phyloP scores from a whole-genome alignment of 1,284 basidiomycete genomes.

The Neolentinus lepideus region DNA sequence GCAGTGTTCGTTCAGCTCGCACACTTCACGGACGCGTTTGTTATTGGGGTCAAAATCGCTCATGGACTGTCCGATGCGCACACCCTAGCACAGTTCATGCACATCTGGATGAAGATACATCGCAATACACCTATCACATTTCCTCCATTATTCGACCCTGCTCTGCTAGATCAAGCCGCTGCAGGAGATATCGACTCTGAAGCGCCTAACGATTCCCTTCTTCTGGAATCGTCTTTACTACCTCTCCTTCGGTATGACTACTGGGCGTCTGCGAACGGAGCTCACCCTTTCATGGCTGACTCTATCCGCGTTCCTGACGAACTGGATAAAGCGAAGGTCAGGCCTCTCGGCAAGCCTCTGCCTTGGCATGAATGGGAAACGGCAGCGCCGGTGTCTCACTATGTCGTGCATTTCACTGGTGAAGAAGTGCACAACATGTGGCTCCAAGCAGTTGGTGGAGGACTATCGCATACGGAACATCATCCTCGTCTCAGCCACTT shows the following conservation, averaged over 20 bases:
- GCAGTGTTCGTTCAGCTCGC: constrained; percentile 30
- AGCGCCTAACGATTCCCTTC: constrained; percentile 16
- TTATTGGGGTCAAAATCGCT: constrained; percentile 25
- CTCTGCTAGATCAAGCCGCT: constrained; percentile 23
- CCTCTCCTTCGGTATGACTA: constrained; percentile 31
- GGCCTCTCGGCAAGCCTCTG: constrained; percentile 20
- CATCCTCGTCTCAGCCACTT: constrained; percentile 23
- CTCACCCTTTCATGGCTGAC: constrained; percentile 11
- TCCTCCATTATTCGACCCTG: constrained; percentile 25
- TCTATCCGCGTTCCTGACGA: constrained; percentile 11
- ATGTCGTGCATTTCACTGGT: constrained; percentile 27
- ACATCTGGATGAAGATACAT: constrained; percentile 29
- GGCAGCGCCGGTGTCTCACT: constrained; percentile 21
- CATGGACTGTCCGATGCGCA: constrained; percentile 34
- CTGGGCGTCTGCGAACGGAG: constrained; percentile 23
- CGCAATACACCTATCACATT: constrained; percentile 13
- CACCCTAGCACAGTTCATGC: constrained; percentile 26
- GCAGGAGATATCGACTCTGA: constrained; percentile 25
- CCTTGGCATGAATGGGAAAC: constrained; percentile 33
- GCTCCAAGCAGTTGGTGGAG: constrained; percentile 11
- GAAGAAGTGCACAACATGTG: constrained; percentile 28
- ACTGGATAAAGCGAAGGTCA: constrained; percentile 12
- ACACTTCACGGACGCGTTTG: constrained; percentile 14
- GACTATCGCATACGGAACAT: background rate
- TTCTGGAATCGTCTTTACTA: constrained; percentile 19